A percentile compares a stretch with the other conserved stretches of the same genome.
Evolutionary conservation across 768 basidiomycete species (phyloP).

Genomic region (Tulasnella sp.): DNA sequence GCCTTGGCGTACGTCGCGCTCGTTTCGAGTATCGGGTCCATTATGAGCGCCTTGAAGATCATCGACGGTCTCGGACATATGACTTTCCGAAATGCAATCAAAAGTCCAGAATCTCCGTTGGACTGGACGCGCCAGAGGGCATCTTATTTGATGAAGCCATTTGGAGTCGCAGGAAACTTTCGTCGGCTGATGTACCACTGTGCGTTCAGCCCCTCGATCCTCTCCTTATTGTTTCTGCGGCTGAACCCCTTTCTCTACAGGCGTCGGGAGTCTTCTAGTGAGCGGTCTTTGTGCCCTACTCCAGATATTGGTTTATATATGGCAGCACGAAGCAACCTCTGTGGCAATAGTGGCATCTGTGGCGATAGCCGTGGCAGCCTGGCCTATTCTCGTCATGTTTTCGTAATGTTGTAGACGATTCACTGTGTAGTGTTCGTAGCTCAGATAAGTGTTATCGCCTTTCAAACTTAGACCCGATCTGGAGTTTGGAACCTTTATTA

Average conservation of each 20-base stretch:
- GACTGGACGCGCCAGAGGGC: not conserved
- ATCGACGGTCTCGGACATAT: not conserved
- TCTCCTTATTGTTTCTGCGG: not conserved
- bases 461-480: not conserved
- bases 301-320: not conserved
- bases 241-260: not conserved
- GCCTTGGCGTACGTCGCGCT: not conserved
- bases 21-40: not conserved
- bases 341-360: not conserved
- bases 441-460: not conserved
- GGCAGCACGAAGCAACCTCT: not conserved
- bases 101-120: not conserved
- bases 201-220: not conserved
- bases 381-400: not conserved
- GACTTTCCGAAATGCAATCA: not conserved
- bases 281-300: not conserved
- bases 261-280: not conserved
- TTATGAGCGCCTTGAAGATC: not conserved
- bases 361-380: not conserved
- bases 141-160: not conserved
- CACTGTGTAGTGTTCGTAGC: not conserved
- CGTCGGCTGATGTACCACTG: conserved; percentile 6
- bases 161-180: not conserved
- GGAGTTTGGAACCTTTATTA: not conserved
- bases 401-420: not conserved